phyloP scores from a whole-genome alignment of 2,329 filamentous ascomycete species.

The Fusarium decemcellulare region DNA sequence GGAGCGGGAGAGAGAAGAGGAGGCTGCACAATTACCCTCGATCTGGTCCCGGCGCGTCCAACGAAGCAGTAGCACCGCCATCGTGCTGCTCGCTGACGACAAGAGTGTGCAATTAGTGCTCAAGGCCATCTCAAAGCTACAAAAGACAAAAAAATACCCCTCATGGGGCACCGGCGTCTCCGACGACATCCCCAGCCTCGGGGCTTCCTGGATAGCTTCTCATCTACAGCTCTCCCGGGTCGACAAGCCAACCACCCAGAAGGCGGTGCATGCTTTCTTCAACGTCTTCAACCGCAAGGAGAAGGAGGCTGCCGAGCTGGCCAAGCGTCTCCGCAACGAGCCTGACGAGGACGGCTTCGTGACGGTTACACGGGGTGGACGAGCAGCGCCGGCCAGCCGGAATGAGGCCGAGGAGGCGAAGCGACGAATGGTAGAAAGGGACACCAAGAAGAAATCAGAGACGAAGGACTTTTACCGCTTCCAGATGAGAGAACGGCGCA shows the following conservation, averaged over 20 bases:
- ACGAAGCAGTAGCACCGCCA: constrained; percentile 81
- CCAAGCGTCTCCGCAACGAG: constrained; percentile 77
- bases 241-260: constrained; percentile 75
- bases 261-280: constrained; percentile 88
- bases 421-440: constrained; percentile 73
- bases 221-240: constrained; percentile 84
- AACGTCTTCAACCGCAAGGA: constrained; percentile 81
- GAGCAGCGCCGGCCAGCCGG: constrained; percentile 79
- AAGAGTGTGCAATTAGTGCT: constrained; percentile 82
- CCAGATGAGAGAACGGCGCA: constrained; percentile 84
- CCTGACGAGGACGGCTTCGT: constrained; percentile 97
- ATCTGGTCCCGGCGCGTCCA: constrained; percentile 82
- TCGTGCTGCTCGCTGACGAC: constrained; percentile 87
- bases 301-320: constrained; percentile 73
- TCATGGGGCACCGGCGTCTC: constrained; percentile 76
- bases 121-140: constrained; percentile 78
- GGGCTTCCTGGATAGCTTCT: constrained; percentile 69
- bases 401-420: constrained; percentile 77
- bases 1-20: constrained; percentile 67
- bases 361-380: constrained; percentile 86
- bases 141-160: constrained; percentile 72
- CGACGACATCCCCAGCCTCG: constrained; percentile 71
- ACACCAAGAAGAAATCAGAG: constrained; percentile 73
- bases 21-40: constrained; percentile 74
- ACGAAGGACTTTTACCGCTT: constrained; percentile 86